Evolutionary conservation across 1,284 basidiomycete genomes (phyloP), one percentile per base, ranked within the genome.

Genomic region (Sanghuangporus weigelae): DNA sequence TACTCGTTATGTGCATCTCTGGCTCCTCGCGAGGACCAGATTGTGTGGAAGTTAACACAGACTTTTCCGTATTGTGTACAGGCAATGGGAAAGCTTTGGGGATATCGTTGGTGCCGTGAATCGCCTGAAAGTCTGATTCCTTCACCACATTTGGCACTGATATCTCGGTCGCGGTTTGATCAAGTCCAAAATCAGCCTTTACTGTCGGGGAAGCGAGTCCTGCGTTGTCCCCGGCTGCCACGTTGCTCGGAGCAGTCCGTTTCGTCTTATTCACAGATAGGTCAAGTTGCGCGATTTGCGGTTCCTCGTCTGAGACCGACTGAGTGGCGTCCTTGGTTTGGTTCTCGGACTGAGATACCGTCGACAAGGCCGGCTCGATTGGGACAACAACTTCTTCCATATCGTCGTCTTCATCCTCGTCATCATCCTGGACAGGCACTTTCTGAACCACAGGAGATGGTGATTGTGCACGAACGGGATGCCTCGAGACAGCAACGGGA

Each of bases 361-460:
- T 8, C 19, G 12, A 46, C 16, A 14, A 7, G 14, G 48, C 19
- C 8, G 51, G 39, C 14, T 64, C 46, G 11, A 23, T 42, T 35
- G 50, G 58, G 44, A 70, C 51, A 21, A 80, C 74, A 23, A 80
- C 74, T 63, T 81, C 80, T 66, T 81, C 79, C 78, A 81, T 79
- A 14, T 81, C 79, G 5, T 79, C 78, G 14, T 79, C 78, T 1
- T 74, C 74, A 1, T 73, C 71, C 12, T 68, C 63, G 19, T 55
- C 63, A 16, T 71, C 68, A 50, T 74, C 44, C 16, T 46, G 71
- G 67, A 73, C 71, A 44, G 5, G 38, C 35, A 54, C 7, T 54
- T 54, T 62, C 23, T 57, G 59, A 7, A 50, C 1, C 7, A 10
- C 31, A 40, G 57, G 51, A 38, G 58, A 31, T 35, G 50, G 63